Conservation (phyloP, 805 yeast genomes). For the Yamadazyma paraphyllophila region DNA sequence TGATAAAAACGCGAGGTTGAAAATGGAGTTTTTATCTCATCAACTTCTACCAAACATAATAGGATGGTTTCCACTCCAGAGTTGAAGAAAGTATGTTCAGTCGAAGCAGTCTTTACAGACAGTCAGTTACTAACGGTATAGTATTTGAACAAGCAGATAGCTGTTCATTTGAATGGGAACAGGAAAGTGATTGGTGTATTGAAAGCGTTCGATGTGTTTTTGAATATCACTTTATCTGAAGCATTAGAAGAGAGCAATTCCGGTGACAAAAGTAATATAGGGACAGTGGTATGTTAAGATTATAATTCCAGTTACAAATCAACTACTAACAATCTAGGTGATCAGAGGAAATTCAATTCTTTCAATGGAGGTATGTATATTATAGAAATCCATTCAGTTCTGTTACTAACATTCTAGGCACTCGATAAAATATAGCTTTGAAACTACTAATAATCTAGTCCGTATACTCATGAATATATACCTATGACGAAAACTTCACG, state of each 20-base stretch:
- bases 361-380: conserved; percentile 57
- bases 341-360: conserved; percentile 78
- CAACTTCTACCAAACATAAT: no score
- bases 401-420: conserved; percentile 32
- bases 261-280: conserved; percentile 55
- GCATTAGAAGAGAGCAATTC: conserved; percentile 58
- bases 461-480: background rate
- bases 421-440: conserved; percentile 24
- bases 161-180: conserved; percentile 74
- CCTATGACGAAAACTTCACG: conserved; percentile 9
- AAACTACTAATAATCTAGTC: background rate
- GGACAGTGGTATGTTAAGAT: conserved; percentile 50
- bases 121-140: conserved; percentile 23
- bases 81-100: conserved; percentile 47
- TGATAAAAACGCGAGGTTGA: conserved; percentile 5
- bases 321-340: conserved; percentile 30
- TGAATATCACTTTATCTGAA: conserved; percentile 69
- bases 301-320: conserved; percentile 10
- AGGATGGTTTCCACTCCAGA: conserved; percentile 61
- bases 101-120: no score
- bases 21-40: no score
- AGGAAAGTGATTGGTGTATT: conserved; percentile 77
- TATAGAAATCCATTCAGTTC: background rate
- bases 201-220: conserved; percentile 81
- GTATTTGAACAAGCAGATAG: conserved; percentile 77